A percentile compares a stretch with the other conserved stretches of the same genome.
Conservation (phyloP, 75 land plant species). For the Isoetes taiwanensis region DNA sequence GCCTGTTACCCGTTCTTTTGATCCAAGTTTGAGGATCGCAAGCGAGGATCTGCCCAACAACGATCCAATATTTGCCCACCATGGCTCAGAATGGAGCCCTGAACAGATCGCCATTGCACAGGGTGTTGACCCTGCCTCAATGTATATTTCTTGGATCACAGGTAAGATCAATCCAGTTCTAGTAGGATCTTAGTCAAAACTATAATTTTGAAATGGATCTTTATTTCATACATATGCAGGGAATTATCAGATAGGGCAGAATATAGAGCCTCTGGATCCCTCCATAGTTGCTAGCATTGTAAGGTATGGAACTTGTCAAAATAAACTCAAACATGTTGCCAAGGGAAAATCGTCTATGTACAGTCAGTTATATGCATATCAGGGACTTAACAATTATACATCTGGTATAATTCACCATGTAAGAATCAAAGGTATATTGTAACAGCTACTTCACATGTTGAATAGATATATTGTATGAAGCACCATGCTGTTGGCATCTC, state of each 20-base stretch:
- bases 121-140: slow-evolving; percentile 45
- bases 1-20: slow-evolving; percentile 58
- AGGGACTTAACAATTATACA: background rate
- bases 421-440: background rate
- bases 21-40: slow-evolving; percentile 41
- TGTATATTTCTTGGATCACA: slow-evolving; percentile 93
- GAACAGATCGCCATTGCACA: slow-evolving; percentile 78
- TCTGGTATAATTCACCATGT: slow-evolving; percentile 4
- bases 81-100: too few species aligned
- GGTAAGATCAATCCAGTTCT: too few species aligned
- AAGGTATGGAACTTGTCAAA: background rate
- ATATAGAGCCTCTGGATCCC: background rate
- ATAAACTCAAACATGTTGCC: background rate
- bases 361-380: background rate
- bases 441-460: background rate
- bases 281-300: background rate
- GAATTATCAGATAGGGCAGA: background rate
- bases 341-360: background rate
- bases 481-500: background rate
- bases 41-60: slow-evolving; percentile 71
- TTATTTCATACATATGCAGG: too few species aligned
- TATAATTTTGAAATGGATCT: too few species aligned
- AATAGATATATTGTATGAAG: background rate
- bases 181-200: too few species aligned
- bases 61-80: slow-evolving; percentile 51